Evolutionary conservation across 768 basidiomycete species (phyloP), one percentile per base, ranked within the genome.

Genomic region (Tephrocybe sp.): DNA sequence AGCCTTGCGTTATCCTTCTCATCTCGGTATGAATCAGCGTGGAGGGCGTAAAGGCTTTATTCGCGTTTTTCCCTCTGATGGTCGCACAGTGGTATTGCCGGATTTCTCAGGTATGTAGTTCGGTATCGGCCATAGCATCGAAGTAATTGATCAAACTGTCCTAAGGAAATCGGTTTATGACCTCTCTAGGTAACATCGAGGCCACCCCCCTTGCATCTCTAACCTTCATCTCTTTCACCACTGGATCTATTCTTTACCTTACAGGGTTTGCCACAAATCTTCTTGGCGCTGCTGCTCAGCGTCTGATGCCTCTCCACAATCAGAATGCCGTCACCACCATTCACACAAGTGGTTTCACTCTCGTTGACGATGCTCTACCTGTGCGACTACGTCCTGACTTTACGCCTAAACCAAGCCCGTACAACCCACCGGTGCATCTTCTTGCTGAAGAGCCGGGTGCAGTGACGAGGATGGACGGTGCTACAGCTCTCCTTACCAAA

Each of bases 21-120:
- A 84, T 55, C 58, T 82, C 8, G 80, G 82, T 13, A 80, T 79
- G 67, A 86, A 85, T 54, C 80, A 83, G 43, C 79, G 85, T 4
- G 83, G 83, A 8, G 85, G 85, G 2, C 68, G 74, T n/a, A 74
- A 73, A 8, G 84, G 83, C 0, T 85, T 84, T 55, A 68, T 84
- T 3, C 79, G 83, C 6, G 80, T 85, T n/a, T 61, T 69, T 26
- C 79, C 76, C 13, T 73, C 71, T 2, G 79, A 85, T 54, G 73
- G 77, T 12, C 72, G 78, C 32, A 85, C 79, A 0, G 53, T 85
- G 3, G 72, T 79, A 1, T 52, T 85, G 5, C 84, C 85, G 0
- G 84, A 87, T 60, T 85, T 74, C 59, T 79, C 78, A 49, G 84
- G 83, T 73, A 51, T 11, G 69, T 52, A 16, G 26, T 8, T 20